Percentiles rank a stretch among this genome's conserved stretches.
These are phyloP conservation scores for Claviceps sp. DNA, from an alignment of 2,329 filamentous ascomycete genomes.

Conservation along the genomic window DNA sequence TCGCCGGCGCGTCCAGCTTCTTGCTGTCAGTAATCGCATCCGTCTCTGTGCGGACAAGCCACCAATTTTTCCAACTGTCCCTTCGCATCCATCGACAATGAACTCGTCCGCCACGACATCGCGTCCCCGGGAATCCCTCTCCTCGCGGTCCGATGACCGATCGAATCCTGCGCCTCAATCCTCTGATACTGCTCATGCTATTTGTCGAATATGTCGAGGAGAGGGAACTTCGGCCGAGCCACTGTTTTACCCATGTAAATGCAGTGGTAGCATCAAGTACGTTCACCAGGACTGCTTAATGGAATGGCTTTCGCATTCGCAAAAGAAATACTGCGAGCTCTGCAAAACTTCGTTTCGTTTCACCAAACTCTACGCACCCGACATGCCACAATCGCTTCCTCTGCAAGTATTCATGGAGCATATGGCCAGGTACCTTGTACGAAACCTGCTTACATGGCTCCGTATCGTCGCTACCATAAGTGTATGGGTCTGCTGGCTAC, in stretches of 20 bases:
- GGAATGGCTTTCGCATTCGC: conserved; percentile 96
- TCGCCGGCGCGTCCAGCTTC: not conserved
- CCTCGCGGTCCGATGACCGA: conserved; percentile 14
- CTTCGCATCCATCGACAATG: conserved; percentile 3
- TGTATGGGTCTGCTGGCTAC: conserved; percentile 82
- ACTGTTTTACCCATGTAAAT: conserved; percentile 96
- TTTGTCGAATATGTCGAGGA: conserved; percentile 93
- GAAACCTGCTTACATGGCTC: conserved; percentile 63
- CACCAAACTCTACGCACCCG: conserved; percentile 89
- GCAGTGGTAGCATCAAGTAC: conserved; percentile 95
- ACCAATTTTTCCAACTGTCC: conserved; percentile 5
- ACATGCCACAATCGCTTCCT: conserved; percentile 81
- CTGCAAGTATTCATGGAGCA: conserved; percentile 69
- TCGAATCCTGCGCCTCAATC: conserved; percentile 9
- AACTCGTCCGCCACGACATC: not conserved
- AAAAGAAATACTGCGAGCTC: conserved; percentile 98
- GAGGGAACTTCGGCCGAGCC: conserved; percentile 74
- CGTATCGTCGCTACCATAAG: conserved; percentile 64
- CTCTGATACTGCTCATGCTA: conserved; percentile 43
- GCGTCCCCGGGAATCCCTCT: conserved; percentile 1
- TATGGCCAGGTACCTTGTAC: conserved; percentile 57
- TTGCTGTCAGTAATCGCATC: conserved; percentile 2
- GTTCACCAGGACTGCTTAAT: conserved; percentile 97
- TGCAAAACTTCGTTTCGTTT: conserved; percentile 98
- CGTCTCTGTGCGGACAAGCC: conserved; percentile 5